These are phyloP conservation scores for Pharnaceum exiguum DNA, from an alignment of 148 eudicot species.

Conservation along the genomic window DNA sequence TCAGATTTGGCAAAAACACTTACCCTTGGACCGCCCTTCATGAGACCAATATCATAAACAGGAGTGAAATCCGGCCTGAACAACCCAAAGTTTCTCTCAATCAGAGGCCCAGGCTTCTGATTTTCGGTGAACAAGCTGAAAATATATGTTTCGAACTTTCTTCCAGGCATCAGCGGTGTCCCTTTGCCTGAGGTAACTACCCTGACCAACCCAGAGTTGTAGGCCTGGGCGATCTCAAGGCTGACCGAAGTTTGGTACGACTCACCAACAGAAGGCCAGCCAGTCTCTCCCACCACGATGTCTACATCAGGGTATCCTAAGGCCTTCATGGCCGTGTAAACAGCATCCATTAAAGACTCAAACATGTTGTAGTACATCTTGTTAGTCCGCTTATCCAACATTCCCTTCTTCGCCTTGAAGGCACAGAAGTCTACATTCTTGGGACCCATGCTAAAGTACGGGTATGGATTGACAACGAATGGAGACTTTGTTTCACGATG, in stretches of 20 bases:
- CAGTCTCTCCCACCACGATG: slow-evolving; percentile 64
- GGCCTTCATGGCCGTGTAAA: slow-evolving; percentile 40
- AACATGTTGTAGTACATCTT: slow-evolving; percentile 46
- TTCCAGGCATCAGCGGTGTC: slow-evolving; percentile 65
- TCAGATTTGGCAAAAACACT: too few species aligned
- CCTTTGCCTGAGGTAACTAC: slow-evolving; percentile 35
- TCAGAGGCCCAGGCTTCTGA: slow-evolving; percentile 40
- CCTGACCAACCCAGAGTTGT: slow-evolving; percentile 32
- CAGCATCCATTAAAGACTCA: slow-evolving; percentile 52
- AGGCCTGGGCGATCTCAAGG: slow-evolving; percentile 39
- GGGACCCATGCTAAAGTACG: slow-evolving; percentile 43
- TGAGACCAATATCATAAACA: slow-evolving; percentile 53
- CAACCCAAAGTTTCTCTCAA: slow-evolving; percentile 58
- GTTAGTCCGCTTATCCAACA: slow-evolving; percentile 28
- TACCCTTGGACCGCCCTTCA: slow-evolving; percentile 13
- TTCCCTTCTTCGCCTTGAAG: slow-evolving; percentile 25
- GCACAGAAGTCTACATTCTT: slow-evolving; percentile 20
- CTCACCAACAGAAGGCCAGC: slow-evolving; percentile 64
- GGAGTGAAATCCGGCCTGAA: slow-evolving; percentile 50
- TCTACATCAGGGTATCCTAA: slow-evolving; percentile 46
- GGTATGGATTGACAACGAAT: slow-evolving; percentile 69
- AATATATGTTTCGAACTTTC: slow-evolving; percentile 47
- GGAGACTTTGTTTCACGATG: slow-evolving; percentile 44
- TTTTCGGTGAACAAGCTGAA: slow-evolving; percentile 60
- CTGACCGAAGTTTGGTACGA: slow-evolving; percentile 27